These are phyloP conservation scores for Gynochthodes officinalis DNA, from an alignment of 257 asterid species.

Conservation along the genomic window DNA sequence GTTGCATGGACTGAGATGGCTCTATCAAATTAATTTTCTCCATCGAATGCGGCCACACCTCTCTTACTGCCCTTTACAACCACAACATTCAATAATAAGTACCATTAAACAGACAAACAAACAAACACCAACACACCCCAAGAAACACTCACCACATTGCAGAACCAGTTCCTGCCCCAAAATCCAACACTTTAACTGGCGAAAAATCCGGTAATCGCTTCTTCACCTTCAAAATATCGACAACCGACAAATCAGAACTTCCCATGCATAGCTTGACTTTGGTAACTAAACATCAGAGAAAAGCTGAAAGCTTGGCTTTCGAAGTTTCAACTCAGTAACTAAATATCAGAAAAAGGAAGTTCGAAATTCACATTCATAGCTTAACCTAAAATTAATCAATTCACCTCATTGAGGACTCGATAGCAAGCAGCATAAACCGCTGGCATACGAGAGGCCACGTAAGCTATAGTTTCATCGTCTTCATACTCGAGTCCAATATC, in stretches of 20 bases:
- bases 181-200: constrained; percentile 86
- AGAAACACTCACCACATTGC: constrained; percentile 75
- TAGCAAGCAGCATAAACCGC: constrained; percentile 83
- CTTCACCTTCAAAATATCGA: constrained; percentile 43
- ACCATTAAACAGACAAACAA: constrained; percentile 5
- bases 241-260: constrained; percentile 5
- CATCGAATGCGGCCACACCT: constrained; percentile 89
- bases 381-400: background rate
- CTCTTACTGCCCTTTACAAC: constrained; percentile 75
- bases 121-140: background rate
- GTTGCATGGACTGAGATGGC: constrained; percentile 98
- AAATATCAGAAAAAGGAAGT: too few relatives aligned
- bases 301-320: background rate
- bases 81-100: constrained; percentile 9
- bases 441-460: constrained; percentile 96
- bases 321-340: background rate
- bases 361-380: background rate
- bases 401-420: constrained; percentile 89
- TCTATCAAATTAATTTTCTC: constrained; percentile 77
- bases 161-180: constrained; percentile 98
- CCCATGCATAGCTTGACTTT: background rate
- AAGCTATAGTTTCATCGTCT: constrained; percentile 78
- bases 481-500: constrained; percentile 76
- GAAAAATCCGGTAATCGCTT: constrained; percentile 78
- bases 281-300: background rate